A percentile compares a stretch with the other conserved stretches of the same genome.
Conservation (phyloP, 441 rosid species). For the Corymbia citriodora region DNA sequence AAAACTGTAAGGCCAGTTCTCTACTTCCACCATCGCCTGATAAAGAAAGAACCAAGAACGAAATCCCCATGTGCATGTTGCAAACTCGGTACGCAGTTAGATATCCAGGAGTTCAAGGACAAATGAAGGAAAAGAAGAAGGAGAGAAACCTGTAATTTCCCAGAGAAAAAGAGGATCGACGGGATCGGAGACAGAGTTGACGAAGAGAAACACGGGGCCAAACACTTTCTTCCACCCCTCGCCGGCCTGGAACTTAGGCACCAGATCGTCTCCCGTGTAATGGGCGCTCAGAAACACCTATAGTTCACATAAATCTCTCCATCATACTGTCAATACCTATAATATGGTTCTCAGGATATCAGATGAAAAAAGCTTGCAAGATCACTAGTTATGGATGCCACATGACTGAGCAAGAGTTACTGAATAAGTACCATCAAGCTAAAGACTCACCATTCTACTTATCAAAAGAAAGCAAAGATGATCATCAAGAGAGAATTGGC, state of each 20-base stretch:
- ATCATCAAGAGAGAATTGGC: background rate
- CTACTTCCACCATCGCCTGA: background rate
- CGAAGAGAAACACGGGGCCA: slow-evolving; percentile 11
- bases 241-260: slow-evolving; percentile 2
- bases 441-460: background rate
- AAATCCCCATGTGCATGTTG: background rate
- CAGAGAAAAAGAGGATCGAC: slow-evolving; percentile 6
- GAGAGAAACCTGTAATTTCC: slow-evolving; percentile 10
- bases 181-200: background rate
- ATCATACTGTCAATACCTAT: background rate
- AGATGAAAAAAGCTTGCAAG: background rate
- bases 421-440: background rate
- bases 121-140: background rate
- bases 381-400: background rate
- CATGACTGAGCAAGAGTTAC: background rate
- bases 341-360: background rate
- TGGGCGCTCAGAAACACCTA: slow-evolving; percentile 16
- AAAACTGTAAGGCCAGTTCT: background rate
- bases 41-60: background rate
- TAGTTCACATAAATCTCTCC: background rate
- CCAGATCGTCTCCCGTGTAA: slow-evolving; percentile 12
- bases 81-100: background rate
- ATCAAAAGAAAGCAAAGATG: background rate
- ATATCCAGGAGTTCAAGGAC: background rate
- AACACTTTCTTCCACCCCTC: slow-evolving; percentile 19